Base-by-base conservation (phyloP, 208 protist species). In the Crithidia bombi region DNA sequence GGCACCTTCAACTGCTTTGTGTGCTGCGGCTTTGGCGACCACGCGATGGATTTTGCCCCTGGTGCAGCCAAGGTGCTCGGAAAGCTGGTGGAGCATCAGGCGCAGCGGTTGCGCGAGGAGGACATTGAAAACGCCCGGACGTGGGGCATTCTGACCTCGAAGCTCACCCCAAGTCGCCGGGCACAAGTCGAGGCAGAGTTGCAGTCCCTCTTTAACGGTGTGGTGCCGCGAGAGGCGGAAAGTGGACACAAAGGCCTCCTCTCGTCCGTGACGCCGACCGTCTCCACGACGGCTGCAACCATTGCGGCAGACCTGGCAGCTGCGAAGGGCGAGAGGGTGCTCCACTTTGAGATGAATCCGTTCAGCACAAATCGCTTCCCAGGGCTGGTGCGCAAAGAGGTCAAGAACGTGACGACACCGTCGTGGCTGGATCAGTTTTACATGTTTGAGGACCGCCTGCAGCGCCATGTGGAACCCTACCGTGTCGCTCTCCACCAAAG, bases 11-110 rank as follows among this genome's bases (percentile, higher is more conserved):
- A 96, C 73, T 83, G 73, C 28, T 96, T 93, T 67, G 87, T 94
- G 14, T 96, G 91, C 73, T 66, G 82, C 55, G 91, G 87, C 30
- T 94, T 96, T 67, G 91, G 91, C 26, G 89, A 96, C 73, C 87
- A 94, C 66, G 85, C 81, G 10, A 59, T 81, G 43, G 89, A 94
- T 68, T 87, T 94, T 36, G 91, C 87, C 0, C 89, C 89, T 0
- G 91, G 85, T 26, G 77, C 91, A 14, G 87, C 89, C 4, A 85
- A 85, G 41, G 81, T 94, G 38, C 61, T 96, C 3, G 73, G 78
- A n/a, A 86, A 91, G 73, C 73, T 96, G 14, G 79, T 96, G 38
- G 76, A 90, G 51, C 74, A 85, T 33, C 73, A 86, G 43, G 91
- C 86, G 3, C 67, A 89, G 41, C 32, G 59, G 0, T 73, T 96